Base-by-base conservation (phyloP, 129 eudicot genomes). In the Escallonia rubra region DNA sequence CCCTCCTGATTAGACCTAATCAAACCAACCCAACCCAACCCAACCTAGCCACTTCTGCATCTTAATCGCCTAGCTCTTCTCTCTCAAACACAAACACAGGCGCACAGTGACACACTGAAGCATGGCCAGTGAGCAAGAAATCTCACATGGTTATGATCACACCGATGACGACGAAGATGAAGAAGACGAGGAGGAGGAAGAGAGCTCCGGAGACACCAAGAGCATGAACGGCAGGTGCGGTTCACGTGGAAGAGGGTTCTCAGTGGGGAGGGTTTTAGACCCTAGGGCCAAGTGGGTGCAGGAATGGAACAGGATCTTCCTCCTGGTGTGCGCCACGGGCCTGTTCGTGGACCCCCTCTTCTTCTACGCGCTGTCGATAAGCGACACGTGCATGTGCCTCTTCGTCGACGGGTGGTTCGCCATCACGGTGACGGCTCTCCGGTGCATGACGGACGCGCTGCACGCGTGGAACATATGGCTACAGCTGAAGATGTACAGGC, bases 401-500 rank as follows among this genome's bases (percentile, higher is more conserved):
- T 88, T 79, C 59, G 81, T 92, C 14, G 98, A 92, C 62, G 98
- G 96, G 67, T 92, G 96, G 98, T 80, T 92, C 59, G 83, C 91
- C 53, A 66, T 88, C 40, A 78, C 81, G 16, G 95, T 92, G 11
- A 92, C 96, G 38, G 89, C 69, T 34, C 78, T 92, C 59, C 82
- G 98, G 58, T 79, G 89, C 86, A 82, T 86, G 84, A 84, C 79
- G 46, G 98, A 92, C 60, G 84, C 74, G 9, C 61, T 89, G 14
- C 96, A 92, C 73, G 69, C 90, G 15, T 90, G 96, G 88, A 94
- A 94, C 87, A 89, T 90, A 88, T 89, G 99, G 96, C 61, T 94
- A 56, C 97, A 80, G 77, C 57, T 94, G 44, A 90, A 87, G 72
- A 78, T 90, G 78, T 83, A 76, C 65, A 74, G 70, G 75, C 66